Evolutionary conservation across 768 basidiomycete genomes (phyloP).

Genomic region (Podaxis sp.): DNA sequence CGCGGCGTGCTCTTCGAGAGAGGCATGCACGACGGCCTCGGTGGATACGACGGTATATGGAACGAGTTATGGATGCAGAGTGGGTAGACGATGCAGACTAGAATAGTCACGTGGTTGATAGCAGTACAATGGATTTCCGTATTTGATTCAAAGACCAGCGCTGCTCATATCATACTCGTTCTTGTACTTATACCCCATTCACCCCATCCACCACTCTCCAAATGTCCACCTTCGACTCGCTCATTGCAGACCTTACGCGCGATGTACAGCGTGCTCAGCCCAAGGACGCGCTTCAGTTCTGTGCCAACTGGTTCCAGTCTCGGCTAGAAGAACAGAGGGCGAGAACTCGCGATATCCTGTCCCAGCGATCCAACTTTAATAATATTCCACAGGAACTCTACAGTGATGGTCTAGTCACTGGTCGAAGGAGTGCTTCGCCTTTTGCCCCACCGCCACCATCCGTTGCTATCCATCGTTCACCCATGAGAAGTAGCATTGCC

Average conservation of each 20-base stretch:
- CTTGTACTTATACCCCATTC: slow-evolving; percentile 10
- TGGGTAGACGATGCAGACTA: slow-evolving; percentile 67
- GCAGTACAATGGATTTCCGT: slow-evolving; percentile 16
- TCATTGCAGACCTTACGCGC: slow-evolving; percentile 83
- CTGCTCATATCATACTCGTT: background rate
- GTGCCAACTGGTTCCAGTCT: slow-evolving; percentile 92
- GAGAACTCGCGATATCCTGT: slow-evolving; percentile 64
- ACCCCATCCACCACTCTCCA: background rate
- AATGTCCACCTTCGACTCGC: slow-evolving; percentile 78
- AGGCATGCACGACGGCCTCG: slow-evolving; percentile 51
- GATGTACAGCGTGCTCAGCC: slow-evolving; percentile 87
- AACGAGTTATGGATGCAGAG: slow-evolving; percentile 60
- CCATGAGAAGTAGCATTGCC: slow-evolving; percentile 53
- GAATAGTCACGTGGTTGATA: slow-evolving; percentile 28
- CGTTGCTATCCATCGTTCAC: slow-evolving; percentile 61
- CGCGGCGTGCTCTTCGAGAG: slow-evolving; percentile 43
- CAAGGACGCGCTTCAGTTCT: slow-evolving; percentile 88
- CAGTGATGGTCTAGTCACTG: slow-evolving; percentile 46
- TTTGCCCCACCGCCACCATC: slow-evolving; percentile 45
- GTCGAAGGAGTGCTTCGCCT: slow-evolving; percentile 20
- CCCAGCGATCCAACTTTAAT: slow-evolving; percentile 50
- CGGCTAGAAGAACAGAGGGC: slow-evolving; percentile 84
- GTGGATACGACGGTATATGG: slow-evolving; percentile 68
- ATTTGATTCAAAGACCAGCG: slow-evolving; percentile 8
- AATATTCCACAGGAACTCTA: slow-evolving; percentile 60